Conservation (phyloP, 2,329 filamentous ascomycete genomes). For the Penicillium sp. region DNA sequence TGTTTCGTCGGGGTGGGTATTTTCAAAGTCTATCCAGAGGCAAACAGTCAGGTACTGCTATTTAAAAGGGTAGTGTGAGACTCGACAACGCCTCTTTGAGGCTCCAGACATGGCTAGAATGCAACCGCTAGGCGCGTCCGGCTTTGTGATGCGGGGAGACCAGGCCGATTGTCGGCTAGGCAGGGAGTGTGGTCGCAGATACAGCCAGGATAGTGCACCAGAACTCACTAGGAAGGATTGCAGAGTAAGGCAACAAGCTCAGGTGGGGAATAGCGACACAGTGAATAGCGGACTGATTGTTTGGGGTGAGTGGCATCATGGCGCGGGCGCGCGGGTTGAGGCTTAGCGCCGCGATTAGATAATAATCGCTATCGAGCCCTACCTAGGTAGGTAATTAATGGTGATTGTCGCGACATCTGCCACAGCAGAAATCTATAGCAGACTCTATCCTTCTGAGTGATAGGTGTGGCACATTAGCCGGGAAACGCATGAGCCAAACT, state of each 20-base stretch:
- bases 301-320: slow-evolving; percentile 22
- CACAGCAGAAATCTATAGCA: too few species aligned
- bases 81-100: too few species aligned
- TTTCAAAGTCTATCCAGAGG: slow-evolving; percentile 1
- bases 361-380: too few species aligned
- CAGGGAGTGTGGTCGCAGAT: neutral
- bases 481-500: too few species aligned
- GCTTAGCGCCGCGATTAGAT: too few species aligned
- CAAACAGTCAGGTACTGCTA: neutral
- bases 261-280: neutral
- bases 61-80: neutral
- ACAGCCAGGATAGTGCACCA: neutral
- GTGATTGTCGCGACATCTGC: too few species aligned
- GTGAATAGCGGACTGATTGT: slow-evolving; percentile 13
- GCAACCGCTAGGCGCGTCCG: too few species aligned
- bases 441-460: too few species aligned
- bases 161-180: slow-evolving; percentile 13
- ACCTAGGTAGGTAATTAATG: too few species aligned
- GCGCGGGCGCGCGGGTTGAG: slow-evolving; percentile 18
- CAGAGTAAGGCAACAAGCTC: neutral
- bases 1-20: neutral
- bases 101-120: too few species aligned
- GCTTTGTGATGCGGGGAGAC: too few species aligned
- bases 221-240: neutral
- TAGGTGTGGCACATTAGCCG: too few species aligned